These are phyloP conservation scores for Fusarium metavorans DNA, from an alignment of 2,329 filamentous ascomycete genomes.

Conservation along the genomic window DNA sequence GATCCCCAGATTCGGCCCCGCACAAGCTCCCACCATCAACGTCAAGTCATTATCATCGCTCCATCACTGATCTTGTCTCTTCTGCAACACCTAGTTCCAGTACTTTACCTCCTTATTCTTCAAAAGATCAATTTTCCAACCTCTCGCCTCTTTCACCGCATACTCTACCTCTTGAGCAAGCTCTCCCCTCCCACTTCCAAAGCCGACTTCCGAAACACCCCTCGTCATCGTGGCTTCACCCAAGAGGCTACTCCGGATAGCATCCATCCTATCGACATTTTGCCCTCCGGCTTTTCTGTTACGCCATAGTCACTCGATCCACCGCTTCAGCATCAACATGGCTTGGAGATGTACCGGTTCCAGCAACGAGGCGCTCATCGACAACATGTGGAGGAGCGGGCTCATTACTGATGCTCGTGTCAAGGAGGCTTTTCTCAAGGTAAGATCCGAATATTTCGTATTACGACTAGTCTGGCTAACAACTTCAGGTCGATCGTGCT, in stretches of 20 bases:
- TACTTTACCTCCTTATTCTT: neutral
- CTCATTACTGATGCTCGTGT: slow-evolving; percentile 81
- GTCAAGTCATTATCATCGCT: slow-evolving; percentile 33
- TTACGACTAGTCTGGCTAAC: neutral
- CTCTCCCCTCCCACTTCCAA: neutral
- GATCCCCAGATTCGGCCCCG: slow-evolving; percentile 43
- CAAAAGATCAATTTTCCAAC: neutral
- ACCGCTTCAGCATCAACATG: slow-evolving; percentile 66
- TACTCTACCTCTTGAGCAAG: neutral
- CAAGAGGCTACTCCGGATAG: slow-evolving; percentile 5
- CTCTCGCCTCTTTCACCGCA: too few relatives aligned
- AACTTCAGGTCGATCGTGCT: slow-evolving; percentile 81
- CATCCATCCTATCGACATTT: neutral
- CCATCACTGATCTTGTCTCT: slow-evolving; percentile 1
- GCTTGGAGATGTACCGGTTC: slow-evolving; percentile 88
- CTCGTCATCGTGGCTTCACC: slow-evolving; percentile 27
- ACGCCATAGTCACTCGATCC: neutral
- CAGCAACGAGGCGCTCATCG: slow-evolving; percentile 80
- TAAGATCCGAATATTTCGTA: slow-evolving; percentile 49
- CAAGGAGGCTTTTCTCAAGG: slow-evolving; percentile 82
- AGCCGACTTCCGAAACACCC: neutral
- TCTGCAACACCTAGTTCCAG: neutral
- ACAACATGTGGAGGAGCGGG: slow-evolving; percentile 78
- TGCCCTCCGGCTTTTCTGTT: slow-evolving; percentile 3
- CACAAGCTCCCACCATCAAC: slow-evolving; percentile 34